Conservation (phyloP, 257 asterid genomes). For the Ilex aquifolium region DNA sequence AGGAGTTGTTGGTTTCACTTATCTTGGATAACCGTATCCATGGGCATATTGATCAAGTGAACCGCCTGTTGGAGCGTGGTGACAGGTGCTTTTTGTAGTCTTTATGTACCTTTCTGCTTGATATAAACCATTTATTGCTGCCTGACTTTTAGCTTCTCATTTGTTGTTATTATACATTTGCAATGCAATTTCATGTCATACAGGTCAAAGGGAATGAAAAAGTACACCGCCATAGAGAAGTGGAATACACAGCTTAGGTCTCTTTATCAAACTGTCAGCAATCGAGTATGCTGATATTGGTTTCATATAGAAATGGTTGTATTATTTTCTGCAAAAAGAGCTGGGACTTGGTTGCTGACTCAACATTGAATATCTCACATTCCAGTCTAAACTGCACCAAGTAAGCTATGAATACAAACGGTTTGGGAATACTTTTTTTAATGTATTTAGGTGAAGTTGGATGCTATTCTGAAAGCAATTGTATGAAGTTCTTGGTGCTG, state of each 20-base stretch:
- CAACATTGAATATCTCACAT: neutral
- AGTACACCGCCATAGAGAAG: slow-evolving; percentile 82
- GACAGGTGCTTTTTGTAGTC: slow-evolving; percentile 49
- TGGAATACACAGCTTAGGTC: slow-evolving; percentile 93
- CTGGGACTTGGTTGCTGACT: slow-evolving; percentile 7
- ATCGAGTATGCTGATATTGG: slow-evolving; percentile 56
- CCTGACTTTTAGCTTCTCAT: neutral
- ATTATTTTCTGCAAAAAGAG: slow-evolving; percentile 10
- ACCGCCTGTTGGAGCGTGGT: slow-evolving; percentile 84
- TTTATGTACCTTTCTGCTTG: too few species aligned
- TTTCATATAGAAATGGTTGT: slow-evolving; percentile 2
- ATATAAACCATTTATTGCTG: too few species aligned
- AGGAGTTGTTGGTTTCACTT: slow-evolving; percentile 83
- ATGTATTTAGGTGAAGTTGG: too few species aligned
- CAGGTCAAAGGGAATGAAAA: slow-evolving; percentile 95
- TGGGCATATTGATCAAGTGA: slow-evolving; percentile 97
- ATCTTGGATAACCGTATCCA: slow-evolving; percentile 83
- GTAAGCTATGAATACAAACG: too few species aligned
- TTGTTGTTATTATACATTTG: neutral
- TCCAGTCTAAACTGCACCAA: too few species aligned
- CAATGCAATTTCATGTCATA: neutral
- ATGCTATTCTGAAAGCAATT: too few species aligned
- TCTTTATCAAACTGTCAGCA: slow-evolving; percentile 68
- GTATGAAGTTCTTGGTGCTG: too few species aligned
- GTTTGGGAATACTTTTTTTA: too few species aligned